Percentiles rank a stretch among this genome's conserved stretches.
Conservation (phyloP, 805 yeast genomes). For the Priceomyces fermenticarens region DNA sequence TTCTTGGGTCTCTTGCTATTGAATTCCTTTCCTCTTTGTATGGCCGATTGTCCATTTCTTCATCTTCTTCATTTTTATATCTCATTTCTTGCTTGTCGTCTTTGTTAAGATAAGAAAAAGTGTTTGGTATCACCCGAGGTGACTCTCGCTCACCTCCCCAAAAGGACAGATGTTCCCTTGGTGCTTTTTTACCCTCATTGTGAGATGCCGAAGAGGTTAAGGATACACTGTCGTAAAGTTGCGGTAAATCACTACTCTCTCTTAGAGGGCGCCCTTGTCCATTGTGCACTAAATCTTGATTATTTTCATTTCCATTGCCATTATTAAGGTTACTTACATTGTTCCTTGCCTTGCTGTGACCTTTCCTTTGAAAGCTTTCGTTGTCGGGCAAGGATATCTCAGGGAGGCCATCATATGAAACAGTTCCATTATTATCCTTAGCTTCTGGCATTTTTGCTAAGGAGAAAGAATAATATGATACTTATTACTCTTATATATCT, state of each 20-base stretch:
- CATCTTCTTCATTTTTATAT: constrained; percentile 28
- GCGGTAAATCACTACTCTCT: constrained; percentile 12
- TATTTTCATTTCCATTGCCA: neutral
- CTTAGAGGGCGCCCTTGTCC: constrained; percentile 5
- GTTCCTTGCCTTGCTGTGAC: too few species aligned
- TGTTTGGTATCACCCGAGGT: constrained; percentile 26
- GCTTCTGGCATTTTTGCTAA: too few species aligned
- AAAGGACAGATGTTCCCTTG: neutral
- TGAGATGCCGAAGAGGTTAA: neutral
- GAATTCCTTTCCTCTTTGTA: neutral
- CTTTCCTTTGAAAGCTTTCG: too few species aligned
- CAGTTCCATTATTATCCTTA: too few species aligned
- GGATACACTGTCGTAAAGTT: constrained; percentile 13
- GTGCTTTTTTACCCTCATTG: neutral
- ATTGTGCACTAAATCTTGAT: neutral
- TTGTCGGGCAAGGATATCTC: too few species aligned
- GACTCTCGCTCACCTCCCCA: constrained; percentile 6
- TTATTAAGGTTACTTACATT: neutral
- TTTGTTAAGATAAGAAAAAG: constrained; percentile 29
- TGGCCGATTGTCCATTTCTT: constrained; percentile 14
- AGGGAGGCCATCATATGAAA: too few species aligned
- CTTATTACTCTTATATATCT: too few species aligned
- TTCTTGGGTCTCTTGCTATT: neutral
- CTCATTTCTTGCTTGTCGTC: constrained; percentile 32
- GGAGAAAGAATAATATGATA: too few species aligned